Percentiles rank a stretch among this genome's conserved stretches.
phyloP scores from a whole-genome alignment of 2,329 filamentous ascomycete species.

The Botryotinia calthae region DNA sequence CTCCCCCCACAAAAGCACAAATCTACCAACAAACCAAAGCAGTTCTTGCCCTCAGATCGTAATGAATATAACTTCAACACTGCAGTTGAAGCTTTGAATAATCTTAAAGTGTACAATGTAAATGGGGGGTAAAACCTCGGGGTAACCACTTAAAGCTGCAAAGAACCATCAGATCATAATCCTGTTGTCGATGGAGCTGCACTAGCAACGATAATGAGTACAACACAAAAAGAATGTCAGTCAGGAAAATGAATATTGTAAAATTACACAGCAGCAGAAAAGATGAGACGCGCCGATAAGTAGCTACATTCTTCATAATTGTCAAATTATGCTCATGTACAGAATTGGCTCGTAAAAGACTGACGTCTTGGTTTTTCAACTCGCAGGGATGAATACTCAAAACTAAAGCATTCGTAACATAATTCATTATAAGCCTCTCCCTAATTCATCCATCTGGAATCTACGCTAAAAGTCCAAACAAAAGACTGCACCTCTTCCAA shows the following conservation, averaged over 20 bases:
- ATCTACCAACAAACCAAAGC: not conserved
- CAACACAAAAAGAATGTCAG: not conserved
- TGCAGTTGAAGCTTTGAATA: not conserved
- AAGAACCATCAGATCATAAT: not conserved
- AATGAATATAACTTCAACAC: too few relatives aligned
- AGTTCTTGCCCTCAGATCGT: not conserved
- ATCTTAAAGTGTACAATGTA: not conserved
- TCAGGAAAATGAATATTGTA: not conserved
- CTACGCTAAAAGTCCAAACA: conserved; percentile 72
- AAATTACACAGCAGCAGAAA: not conserved
- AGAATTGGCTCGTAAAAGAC: not conserved
- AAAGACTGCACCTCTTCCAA: conserved; percentile 75
- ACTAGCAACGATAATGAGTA: not conserved
- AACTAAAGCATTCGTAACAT: too few relatives aligned
- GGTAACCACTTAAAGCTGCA: rapidly evolving
- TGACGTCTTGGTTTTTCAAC: not conserved
- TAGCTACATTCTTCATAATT: not conserved
- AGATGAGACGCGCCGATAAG: not conserved
- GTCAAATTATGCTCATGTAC: not conserved
- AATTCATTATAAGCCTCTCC: not conserved
- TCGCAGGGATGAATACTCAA: too few relatives aligned
- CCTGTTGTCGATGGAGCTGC: not conserved
- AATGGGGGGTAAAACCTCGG: too few relatives aligned
- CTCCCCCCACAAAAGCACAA: not conserved
- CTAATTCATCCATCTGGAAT: not conserved